Conservation (phyloP, 495 filamentous ascomycete species). For the Aspergillus avenaceus region DNA sequence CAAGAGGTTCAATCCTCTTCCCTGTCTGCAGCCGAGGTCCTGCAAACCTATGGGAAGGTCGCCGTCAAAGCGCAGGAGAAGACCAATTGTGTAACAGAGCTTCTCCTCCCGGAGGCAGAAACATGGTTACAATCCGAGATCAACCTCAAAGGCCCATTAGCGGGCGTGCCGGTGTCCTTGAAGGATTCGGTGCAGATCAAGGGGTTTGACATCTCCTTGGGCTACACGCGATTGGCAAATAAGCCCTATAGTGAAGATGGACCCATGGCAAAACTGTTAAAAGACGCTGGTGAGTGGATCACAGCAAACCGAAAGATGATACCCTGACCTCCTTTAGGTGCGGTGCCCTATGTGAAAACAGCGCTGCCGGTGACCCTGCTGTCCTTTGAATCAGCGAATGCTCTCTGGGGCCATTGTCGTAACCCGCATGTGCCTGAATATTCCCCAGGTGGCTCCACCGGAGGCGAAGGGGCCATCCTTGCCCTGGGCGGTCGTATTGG, state of each 20-base stretch:
- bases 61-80: conserved; percentile 79
- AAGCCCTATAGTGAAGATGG: conserved; percentile 67
- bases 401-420: conserved; percentile 75
- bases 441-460: conserved; percentile 88
- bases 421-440: conserved; percentile 84
- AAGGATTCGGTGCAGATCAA: conserved; percentile 85
- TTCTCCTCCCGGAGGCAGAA: conserved; percentile 78
- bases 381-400: conserved; percentile 89
- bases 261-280: conserved; percentile 68
- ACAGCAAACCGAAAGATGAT: neutral
- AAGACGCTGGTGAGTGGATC: conserved; percentile 67
- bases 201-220: conserved; percentile 84
- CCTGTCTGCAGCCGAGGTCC: conserved; percentile 66
- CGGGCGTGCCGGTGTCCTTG: conserved; percentile 82
- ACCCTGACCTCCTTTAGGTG: conserved; percentile 44
- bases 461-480: conserved; percentile 82
- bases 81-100: conserved; percentile 90
- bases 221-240: conserved; percentile 69
- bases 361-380: conserved; percentile 89
- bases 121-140: conserved; percentile 66
- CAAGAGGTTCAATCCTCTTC: conserved; percentile 65
- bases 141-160: conserved; percentile 78
- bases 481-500: conserved; percentile 88
- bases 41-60: conserved; percentile 86
- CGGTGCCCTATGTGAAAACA: conserved; percentile 93